Percentiles rank a stretch among this genome's conserved stretches.
Evolutionary conservation across 2,329 filamentous ascomycete genomes (phyloP).

Genomic region (Cytospora schulzeri): DNA sequence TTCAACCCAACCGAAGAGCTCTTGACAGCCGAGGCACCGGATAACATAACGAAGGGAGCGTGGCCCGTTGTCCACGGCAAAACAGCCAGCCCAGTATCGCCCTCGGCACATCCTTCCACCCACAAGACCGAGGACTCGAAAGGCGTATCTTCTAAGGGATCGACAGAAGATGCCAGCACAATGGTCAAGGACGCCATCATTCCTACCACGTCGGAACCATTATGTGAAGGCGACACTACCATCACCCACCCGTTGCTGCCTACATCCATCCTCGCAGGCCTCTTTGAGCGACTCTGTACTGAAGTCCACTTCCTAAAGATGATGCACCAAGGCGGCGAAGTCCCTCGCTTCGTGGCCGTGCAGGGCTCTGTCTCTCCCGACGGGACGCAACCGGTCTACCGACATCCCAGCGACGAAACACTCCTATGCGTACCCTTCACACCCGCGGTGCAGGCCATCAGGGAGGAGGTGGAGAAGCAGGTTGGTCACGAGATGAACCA

Average conservation of each 20-base stretch:
- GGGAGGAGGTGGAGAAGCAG: constrained; percentile 66
- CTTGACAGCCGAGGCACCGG: constrained; percentile 18
- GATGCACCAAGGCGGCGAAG: constrained; percentile 88
- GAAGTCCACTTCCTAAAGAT: constrained; percentile 90
- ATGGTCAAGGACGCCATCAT: constrained; percentile 30
- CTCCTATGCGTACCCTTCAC: constrained; percentile 78
- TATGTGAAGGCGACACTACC: constrained; percentile 81
- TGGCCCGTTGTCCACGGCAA: not conserved
- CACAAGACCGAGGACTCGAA: not conserved
- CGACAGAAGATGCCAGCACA: constrained; percentile 11
- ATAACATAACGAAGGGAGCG: not conserved
- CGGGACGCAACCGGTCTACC: constrained; percentile 84
- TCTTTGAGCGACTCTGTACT: constrained; percentile 70
- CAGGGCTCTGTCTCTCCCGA: constrained; percentile 73
- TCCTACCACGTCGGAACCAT: constrained; percentile 45
- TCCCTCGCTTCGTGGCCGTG: constrained; percentile 87
- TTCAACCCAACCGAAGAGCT: constrained; percentile 13
- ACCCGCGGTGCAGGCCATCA: constrained; percentile 69
- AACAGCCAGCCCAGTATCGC: not conserved
- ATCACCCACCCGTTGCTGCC: constrained; percentile 73
- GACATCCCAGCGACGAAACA: constrained; percentile 88
- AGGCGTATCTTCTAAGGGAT: not conserved
- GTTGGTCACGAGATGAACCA: constrained; percentile 87
- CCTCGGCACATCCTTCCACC: not conserved
- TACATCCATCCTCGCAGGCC: constrained; percentile 51